A percentile compares a stretch with the other conserved stretches of the same genome.
These are phyloP conservation scores for Luffa aegyptiaca DNA, from an alignment of 306 rosid species.

Conservation along the genomic window DNA sequence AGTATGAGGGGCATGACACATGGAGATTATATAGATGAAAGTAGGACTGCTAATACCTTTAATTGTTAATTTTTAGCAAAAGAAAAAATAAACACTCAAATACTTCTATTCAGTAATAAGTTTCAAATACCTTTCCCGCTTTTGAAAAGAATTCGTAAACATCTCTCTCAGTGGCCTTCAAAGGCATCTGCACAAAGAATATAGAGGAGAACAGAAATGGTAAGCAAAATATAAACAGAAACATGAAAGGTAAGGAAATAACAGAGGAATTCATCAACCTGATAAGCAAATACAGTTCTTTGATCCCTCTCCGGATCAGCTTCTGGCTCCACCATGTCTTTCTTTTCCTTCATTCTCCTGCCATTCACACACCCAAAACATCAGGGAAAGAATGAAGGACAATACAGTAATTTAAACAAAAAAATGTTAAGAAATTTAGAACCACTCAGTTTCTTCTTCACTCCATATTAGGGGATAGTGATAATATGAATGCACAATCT, in stretches of 20 bases:
- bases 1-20: neutral
- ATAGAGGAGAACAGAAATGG: conserved; percentile 9
- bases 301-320: conserved; percentile 99
- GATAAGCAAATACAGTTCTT: conserved; percentile 97
- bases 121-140: conserved; percentile 85
- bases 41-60: neutral
- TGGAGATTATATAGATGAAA: neutral
- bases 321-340: conserved; percentile 81
- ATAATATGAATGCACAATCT: neutral
- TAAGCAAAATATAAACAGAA: conserved; percentile 15
- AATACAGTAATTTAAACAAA: neutral
- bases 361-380: conserved; percentile 6
- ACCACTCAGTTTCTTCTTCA: neutral
- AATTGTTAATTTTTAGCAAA: neutral
- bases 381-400: neutral
- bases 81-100: neutral
- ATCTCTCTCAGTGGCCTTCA: conserved; percentile 93
- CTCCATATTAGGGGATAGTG: neutral
- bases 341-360: conserved; percentile 92
- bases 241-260: neutral
- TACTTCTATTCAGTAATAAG: neutral
- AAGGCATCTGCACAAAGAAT: conserved; percentile 71
- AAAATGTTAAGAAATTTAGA: neutral
- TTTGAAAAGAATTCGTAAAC: conserved; percentile 85
- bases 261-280: conserved; percentile 35